A percentile compares a stretch with the other conserved stretches of the same genome.
These are phyloP conservation scores for Inga leiocalycina DNA, from an alignment of 306 rosid genomes.

Conservation along the genomic window DNA sequence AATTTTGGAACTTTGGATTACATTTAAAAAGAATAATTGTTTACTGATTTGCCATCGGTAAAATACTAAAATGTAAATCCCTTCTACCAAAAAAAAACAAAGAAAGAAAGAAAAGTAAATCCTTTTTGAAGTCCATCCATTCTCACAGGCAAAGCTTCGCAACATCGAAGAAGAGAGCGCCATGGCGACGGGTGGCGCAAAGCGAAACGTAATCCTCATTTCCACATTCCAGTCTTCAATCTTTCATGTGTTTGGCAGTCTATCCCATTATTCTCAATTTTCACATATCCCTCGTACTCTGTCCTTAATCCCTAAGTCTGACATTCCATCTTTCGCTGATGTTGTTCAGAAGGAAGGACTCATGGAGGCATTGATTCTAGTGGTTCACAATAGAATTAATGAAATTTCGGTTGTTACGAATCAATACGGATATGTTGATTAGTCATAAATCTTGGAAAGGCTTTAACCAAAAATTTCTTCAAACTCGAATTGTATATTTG, in stretches of 20 bases:
- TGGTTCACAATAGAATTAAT: background rate
- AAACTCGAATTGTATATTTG: background rate
- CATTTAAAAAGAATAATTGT: no score
- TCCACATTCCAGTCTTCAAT: background rate
- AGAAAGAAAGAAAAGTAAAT: no score
- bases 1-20: no score
- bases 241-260: background rate
- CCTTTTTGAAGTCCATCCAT: no score
- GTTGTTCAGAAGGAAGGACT: background rate
- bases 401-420: no score
- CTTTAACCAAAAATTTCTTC: background rate
- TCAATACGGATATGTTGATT: no score
- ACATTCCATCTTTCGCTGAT: background rate
- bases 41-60: no score
- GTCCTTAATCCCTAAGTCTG: background rate
- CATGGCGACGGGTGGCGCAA: no score
- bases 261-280: background rate
- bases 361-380: background rate
- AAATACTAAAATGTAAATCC: no score
- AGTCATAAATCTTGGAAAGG: background rate
- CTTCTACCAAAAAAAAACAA: no score
- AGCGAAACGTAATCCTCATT: background rate
- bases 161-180: no score
- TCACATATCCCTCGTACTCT: background rate
- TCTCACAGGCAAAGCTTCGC: no score